These are phyloP conservation scores for Grigorovia yakushimaensis DNA, from an alignment of 805 yeast species.

Conservation along the genomic window DNA sequence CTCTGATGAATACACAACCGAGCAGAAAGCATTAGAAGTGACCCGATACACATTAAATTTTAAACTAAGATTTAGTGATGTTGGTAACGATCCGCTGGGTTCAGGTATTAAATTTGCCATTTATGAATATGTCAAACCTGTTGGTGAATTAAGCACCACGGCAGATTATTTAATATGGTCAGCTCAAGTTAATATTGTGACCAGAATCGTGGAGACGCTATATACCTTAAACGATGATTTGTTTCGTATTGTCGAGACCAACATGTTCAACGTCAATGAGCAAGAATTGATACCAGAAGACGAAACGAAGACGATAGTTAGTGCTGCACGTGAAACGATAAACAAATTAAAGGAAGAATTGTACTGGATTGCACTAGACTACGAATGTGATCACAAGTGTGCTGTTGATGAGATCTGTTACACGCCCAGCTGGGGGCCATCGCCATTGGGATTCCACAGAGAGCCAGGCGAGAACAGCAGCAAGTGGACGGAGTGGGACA, in stretches of 20 bases:
- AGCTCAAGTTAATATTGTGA: conserved; percentile 34
- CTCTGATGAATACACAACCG: conserved; percentile 6
- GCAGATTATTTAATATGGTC: conserved; percentile 43
- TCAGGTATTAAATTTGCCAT: conserved; percentile 31
- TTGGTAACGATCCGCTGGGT: conserved; percentile 10
- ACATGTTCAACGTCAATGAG: conserved; percentile 7
- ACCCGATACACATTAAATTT: conserved; percentile 36
- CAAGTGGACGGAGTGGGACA: conserved; percentile 14
- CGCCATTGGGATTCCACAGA: conserved; percentile 32
- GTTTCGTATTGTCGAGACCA: conserved; percentile 21
- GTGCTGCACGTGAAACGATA: conserved; percentile 5
- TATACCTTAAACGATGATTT: conserved; percentile 30
- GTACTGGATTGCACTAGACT: conserved; percentile 35
- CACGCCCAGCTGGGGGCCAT: conserved; percentile 54
- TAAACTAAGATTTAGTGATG: conserved; percentile 34
- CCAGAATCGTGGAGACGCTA: conserved; percentile 29
- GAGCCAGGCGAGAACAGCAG: neutral
- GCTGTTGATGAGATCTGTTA: conserved; percentile 41
- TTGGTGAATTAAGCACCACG: conserved; percentile 29
- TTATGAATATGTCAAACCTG: conserved; percentile 39
- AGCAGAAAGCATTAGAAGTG: conserved; percentile 25
- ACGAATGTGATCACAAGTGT: conserved; percentile 36
- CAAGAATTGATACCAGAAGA: neutral
- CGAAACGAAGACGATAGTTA: conserved; percentile 8
- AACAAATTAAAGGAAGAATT: conserved; percentile 21